Conservation (phyloP, 1,284 basidiomycete species). For the Abortiporus biennis region DNA sequence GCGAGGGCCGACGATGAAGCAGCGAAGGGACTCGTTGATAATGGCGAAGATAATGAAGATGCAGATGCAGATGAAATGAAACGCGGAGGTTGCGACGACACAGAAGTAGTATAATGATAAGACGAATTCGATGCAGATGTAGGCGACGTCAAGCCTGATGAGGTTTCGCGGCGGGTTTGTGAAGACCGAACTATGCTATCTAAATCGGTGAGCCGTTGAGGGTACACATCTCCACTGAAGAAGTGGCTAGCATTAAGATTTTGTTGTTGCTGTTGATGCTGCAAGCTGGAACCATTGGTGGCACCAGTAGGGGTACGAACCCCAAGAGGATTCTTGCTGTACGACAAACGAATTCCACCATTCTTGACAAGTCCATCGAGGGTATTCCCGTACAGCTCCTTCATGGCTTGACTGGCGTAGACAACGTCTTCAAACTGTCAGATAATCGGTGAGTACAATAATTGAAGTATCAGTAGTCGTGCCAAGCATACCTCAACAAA, state of each 20-base stretch:
- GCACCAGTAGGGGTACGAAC: conserved; percentile 74
- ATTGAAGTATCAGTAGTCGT: conserved; percentile 5
- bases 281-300: conserved; percentile 36
- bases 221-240: conserved; percentile 32
- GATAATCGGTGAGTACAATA: conserved; percentile 8
- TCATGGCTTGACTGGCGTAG: conserved; percentile 79
- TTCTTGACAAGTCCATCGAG: conserved; percentile 90
- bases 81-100: conserved; percentile 48
- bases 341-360: conserved; percentile 91
- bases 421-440: conserved; percentile 85
- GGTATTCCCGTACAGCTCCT: conserved; percentile 88
- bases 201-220: conserved; percentile 30
- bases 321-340: conserved; percentile 92
- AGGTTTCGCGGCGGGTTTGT: conserved; percentile 29
- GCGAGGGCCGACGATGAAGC: background rate
- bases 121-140: conserved; percentile 27
- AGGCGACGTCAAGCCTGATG: conserved; percentile 33
- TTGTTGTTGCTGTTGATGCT: conserved; percentile 46
- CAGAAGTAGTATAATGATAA: conserved; percentile 43
- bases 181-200: conserved; percentile 27
- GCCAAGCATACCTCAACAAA: conserved; percentile 75
- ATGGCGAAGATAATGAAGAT: background rate
- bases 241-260: conserved; percentile 19
- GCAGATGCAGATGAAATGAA: conserved; percentile 26
- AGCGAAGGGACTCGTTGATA: background rate